These are phyloP conservation scores for Leccinum olivaceopallidum DNA, from an alignment of 768 basidiomycete species.

Conservation along the genomic window DNA sequence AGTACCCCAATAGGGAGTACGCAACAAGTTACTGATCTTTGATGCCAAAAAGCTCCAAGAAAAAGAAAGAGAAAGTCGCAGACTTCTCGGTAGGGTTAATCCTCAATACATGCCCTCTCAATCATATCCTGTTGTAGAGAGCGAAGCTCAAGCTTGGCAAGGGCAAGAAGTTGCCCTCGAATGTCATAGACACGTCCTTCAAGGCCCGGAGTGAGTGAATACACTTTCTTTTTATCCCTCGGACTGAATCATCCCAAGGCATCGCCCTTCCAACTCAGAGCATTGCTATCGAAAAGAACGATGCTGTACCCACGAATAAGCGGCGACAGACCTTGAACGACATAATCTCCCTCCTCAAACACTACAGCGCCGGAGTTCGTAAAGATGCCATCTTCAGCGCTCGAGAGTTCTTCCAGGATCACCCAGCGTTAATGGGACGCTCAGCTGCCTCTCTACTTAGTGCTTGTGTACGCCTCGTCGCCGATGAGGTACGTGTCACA, in stretches of 20 bases:
- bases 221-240: background rate
- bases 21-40: background rate
- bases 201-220: constrained; percentile 79
- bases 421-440: constrained; percentile 54
- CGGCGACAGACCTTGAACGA: constrained; percentile 76
- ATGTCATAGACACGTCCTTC: constrained; percentile 95
- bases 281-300: constrained; percentile 58
- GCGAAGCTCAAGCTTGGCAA: constrained; percentile 96
- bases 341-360: constrained; percentile 75
- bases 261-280: constrained; percentile 89
- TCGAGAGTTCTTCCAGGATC: constrained; percentile 65
- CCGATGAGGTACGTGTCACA: constrained; percentile 66
- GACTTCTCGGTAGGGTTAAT: constrained; percentile 71
- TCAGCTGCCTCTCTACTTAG: constrained; percentile 57
- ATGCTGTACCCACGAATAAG: constrained; percentile 66
- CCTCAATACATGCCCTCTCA: background rate
- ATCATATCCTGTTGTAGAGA: constrained; percentile 57
- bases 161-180: constrained; percentile 77
- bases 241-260: constrained; percentile 46
- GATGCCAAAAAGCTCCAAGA: constrained; percentile 89
- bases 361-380: constrained; percentile 76
- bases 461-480: constrained; percentile 68
- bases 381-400: constrained; percentile 78
- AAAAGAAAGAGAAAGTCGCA: constrained; percentile 81
- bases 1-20: constrained; percentile 14